phyloP scores from a whole-genome alignment of 116 monocot species.

The Papilionanthe hybrid region DNA sequence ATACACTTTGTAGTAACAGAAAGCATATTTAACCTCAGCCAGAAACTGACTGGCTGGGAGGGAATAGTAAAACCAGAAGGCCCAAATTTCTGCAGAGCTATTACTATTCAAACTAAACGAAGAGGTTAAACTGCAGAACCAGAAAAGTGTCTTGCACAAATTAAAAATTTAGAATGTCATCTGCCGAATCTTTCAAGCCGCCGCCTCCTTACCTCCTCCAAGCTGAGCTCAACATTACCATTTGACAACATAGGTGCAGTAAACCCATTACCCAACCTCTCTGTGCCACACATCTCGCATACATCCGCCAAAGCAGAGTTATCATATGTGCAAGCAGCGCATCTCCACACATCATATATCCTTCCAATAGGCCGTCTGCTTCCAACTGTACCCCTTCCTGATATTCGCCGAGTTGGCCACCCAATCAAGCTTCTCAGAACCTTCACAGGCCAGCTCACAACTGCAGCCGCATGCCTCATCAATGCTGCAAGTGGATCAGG shows the following conservation, averaged over 20 bases:
- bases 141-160: neutral
- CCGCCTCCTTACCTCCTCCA: slow-evolving; percentile 68
- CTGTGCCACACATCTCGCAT: slow-evolving; percentile 85
- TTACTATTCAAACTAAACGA: neutral
- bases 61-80: too few species aligned
- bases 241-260: neutral
- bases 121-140: neutral
- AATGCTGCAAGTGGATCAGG: slow-evolving; percentile 51
- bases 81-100: too few species aligned
- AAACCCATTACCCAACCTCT: slow-evolving; percentile 28
- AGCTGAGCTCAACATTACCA: slow-evolving; percentile 11
- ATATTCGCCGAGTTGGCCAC: slow-evolving; percentile 13
- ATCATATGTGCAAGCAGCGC: slow-evolving; percentile 63
- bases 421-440: slow-evolving; percentile 29
- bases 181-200: slow-evolving; percentile 68
- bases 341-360: slow-evolving; percentile 55
- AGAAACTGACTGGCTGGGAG: too few species aligned
- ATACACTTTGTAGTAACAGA: too few species aligned
- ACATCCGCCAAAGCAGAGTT: slow-evolving; percentile 53
- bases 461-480: slow-evolving; percentile 17
- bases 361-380: slow-evolving; percentile 6
- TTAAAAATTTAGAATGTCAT: slow-evolving; percentile 17
- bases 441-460: slow-evolving; percentile 61
- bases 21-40: too few species aligned
- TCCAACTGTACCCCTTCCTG: slow-evolving; percentile 56